phyloP scores from a whole-genome alignment of 768 basidiomycete genomes.

The Russula compacta region DNA sequence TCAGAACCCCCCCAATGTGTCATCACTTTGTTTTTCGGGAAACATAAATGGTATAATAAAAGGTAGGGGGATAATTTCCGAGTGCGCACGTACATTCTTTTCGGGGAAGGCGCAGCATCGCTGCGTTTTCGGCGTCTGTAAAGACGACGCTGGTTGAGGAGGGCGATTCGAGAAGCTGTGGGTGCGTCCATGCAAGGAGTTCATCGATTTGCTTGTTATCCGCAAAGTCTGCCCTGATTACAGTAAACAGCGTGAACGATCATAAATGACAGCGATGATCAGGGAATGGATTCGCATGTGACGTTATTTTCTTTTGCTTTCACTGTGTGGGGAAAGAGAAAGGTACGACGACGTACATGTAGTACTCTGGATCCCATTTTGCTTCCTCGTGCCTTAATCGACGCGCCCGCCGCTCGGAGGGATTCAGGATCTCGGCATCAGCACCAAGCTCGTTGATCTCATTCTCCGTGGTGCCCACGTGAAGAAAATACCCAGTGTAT shows the following conservation, averaged over 20 bases:
- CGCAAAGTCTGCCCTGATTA: conserved; percentile 65
- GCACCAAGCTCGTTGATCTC: conserved; percentile 73
- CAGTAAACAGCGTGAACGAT: neutral
- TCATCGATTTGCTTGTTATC: conserved; percentile 71
- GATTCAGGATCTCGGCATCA: conserved; percentile 49
- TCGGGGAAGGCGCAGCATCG: conserved; percentile 48
- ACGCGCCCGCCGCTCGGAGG: conserved; percentile 41
- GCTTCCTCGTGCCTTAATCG: conserved; percentile 57
- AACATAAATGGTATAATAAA: neutral
- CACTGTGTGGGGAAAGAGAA: neutral
- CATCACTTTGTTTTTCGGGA: neutral
- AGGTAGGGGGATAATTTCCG: neutral
- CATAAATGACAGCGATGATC: neutral
- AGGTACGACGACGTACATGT: conserved; percentile 47
- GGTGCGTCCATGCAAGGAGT: conserved; percentile 57
- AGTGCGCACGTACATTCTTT: conserved; percentile 39
- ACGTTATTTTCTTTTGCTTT: conserved; percentile 48
- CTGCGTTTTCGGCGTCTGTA: conserved; percentile 62
- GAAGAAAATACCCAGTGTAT: conserved; percentile 66
- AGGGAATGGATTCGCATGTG: neutral
- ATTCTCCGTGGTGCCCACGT: conserved; percentile 66
- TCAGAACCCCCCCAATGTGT: too few species aligned
- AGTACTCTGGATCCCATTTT: conserved; percentile 80
- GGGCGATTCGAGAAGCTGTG: conserved; percentile 29
- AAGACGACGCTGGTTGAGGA: conserved; percentile 37